phyloP scores from a whole-genome alignment of 768 basidiomycete genomes.

The Phanerochaete carnosa region DNA sequence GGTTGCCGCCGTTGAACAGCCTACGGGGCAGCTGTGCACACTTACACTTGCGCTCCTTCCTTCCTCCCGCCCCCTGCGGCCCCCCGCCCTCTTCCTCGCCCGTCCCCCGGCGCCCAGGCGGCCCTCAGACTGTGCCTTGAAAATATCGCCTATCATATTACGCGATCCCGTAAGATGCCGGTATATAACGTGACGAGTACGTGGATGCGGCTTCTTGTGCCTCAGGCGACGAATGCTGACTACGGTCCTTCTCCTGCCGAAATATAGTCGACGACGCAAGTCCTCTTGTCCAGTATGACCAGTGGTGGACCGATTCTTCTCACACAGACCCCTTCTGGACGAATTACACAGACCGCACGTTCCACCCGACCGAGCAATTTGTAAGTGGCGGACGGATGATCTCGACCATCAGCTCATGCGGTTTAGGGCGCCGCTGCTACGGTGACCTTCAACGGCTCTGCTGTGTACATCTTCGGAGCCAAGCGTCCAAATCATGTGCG shows the following conservation, averaged over 20 bases:
- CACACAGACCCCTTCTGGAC: neutral
- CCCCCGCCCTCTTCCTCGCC: too few species aligned
- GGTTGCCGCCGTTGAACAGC: too few species aligned
- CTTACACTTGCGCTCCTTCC: too few species aligned
- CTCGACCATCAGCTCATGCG: neutral
- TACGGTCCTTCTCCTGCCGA: neutral
- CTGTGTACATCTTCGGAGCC: slow-evolving; percentile 2
- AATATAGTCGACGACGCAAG: slow-evolving; percentile 3
- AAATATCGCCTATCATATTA: too few species aligned
- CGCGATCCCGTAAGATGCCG: too few species aligned
- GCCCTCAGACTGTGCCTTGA: too few species aligned
- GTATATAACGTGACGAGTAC: neutral
- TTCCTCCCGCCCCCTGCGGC: too few species aligned
- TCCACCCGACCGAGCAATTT: slow-evolving; percentile 2
- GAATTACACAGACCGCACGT: neutral
- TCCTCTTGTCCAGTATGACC: slow-evolving; percentile 1
- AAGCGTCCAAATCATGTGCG: slow-evolving; percentile 4
- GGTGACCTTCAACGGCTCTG: slow-evolving; percentile 4
- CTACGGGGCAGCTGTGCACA: too few species aligned
- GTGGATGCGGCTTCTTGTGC: neutral
- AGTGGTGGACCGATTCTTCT: slow-evolving; percentile 3
- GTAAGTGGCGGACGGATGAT: neutral
- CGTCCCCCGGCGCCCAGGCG: too few species aligned
- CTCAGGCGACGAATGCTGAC: neutral
- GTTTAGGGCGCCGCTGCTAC: neutral